Evolutionary conservation across 257 asterid genomes (phyloP).

Genomic region (Fraxinus quadrangulata): DNA sequence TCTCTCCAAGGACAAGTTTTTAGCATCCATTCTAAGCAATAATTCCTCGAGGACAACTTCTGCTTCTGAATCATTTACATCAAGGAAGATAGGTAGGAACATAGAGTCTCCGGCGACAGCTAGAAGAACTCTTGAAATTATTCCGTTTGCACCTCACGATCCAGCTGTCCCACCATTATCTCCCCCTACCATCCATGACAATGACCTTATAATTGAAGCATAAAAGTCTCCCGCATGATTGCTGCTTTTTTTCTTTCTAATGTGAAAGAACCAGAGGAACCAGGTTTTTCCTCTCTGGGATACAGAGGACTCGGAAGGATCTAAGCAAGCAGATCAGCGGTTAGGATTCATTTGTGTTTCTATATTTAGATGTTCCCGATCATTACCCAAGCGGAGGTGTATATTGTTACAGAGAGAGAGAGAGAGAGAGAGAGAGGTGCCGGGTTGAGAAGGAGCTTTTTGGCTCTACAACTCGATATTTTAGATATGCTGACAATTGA

Average conservation of each 20-base stretch:
- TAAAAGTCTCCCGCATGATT: conserved; percentile 43
- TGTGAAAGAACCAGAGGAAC: conserved; percentile 23
- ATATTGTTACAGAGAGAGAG: conserved; percentile 36
- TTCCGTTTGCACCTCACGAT: conserved; percentile 36
- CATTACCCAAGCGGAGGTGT: conserved; percentile 99
- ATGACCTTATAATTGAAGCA: conserved; percentile 49
- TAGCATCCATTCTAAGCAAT: conserved; percentile 60
- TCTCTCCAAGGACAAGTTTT: conserved; percentile 58
- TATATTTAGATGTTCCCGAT: conserved; percentile 78
- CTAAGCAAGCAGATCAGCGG: conserved; percentile 51
- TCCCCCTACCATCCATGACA: conserved; percentile 60
- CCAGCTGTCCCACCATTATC: conserved; percentile 79
- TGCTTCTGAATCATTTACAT: conserved; percentile 44
- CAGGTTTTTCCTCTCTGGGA: conserved; percentile 20
- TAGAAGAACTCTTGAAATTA: conserved; percentile 51
- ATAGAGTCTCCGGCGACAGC: conserved; percentile 49
- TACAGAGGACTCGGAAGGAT: conserved; percentile 44
- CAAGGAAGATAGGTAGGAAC: conserved; percentile 67
- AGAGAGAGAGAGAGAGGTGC: not conserved
- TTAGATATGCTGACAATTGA: conserved; percentile 26
- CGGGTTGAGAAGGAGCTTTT: conserved; percentile 24
- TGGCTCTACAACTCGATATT: conserved; percentile 31
- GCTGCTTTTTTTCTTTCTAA: conserved; percentile 64
- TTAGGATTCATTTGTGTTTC: conserved; percentile 36
- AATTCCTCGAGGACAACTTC: conserved; percentile 58